phyloP scores from a whole-genome alignment of 495 filamentous ascomycete genomes.

The Oidiodendron maius region DNA sequence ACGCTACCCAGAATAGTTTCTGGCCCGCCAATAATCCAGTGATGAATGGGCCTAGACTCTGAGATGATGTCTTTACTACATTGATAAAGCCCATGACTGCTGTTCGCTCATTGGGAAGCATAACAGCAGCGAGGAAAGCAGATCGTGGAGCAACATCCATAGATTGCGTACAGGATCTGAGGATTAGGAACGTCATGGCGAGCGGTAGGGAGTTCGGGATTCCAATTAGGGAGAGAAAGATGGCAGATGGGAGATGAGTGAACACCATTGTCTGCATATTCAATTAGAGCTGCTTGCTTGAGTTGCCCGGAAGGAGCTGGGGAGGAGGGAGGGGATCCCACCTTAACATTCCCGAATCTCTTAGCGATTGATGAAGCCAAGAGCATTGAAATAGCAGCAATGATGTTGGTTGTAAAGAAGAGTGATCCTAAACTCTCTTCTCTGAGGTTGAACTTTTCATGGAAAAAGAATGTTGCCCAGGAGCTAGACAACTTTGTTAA shows the following conservation, averaged over 20 bases:
- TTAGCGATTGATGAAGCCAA: constrained; percentile 70
- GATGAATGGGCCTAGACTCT: constrained; percentile 58
- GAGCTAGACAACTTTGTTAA: constrained; percentile 31
- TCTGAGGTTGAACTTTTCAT: constrained; percentile 62
- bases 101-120: constrained; percentile 69
- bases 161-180: constrained; percentile 63
- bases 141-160: constrained; percentile 82
- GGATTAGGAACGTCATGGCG: constrained; percentile 56
- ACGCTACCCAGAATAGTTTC: constrained; percentile 62
- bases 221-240: constrained; percentile 66
- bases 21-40: constrained; percentile 64
- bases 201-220: constrained; percentile 48
- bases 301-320: neutral
- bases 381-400: constrained; percentile 62
- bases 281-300: neutral
- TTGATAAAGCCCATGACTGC: constrained; percentile 70
- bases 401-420: constrained; percentile 60
- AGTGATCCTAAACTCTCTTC: constrained; percentile 67
- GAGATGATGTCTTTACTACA: constrained; percentile 57
- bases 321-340: constrained; percentile 10
- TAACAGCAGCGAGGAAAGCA: constrained; percentile 69
- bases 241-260: constrained; percentile 71
- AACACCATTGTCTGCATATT: constrained; percentile 69
- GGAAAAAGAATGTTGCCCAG: constrained; percentile 73
- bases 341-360: constrained; percentile 70